A percentile compares a stretch with the other conserved stretches of the same genome.
Evolutionary conservation across 768 basidiomycete species (phyloP).

Genomic region (Naematelia encephala): DNA sequence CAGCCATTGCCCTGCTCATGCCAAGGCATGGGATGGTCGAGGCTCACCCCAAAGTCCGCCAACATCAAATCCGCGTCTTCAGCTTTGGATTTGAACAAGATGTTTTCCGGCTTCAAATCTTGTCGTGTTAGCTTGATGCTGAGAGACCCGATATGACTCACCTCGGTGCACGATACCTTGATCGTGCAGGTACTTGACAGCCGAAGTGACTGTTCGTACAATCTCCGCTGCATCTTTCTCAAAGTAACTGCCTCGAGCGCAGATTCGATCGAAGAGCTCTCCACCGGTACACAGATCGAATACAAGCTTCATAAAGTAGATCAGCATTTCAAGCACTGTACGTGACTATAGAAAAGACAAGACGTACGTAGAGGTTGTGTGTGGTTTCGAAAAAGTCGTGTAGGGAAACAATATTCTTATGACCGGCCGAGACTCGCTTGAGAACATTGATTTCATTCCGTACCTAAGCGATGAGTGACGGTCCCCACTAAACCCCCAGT

Average conservation of each 20-base stretch:
- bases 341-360: background rate
- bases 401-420: constrained; percentile 84
- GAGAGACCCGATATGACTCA: constrained; percentile 41
- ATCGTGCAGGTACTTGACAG: constrained; percentile 87
- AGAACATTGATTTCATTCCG: constrained; percentile 95
- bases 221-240: constrained; percentile 89
- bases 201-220: constrained; percentile 76
- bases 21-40: no score
- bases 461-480: constrained; percentile 61
- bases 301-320: no score
- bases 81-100: constrained; percentile 81
- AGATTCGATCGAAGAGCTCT: constrained; percentile 98
- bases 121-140: background rate
- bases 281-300: constrained; percentile 97
- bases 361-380: constrained; percentile 63
- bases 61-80: constrained; percentile 95
- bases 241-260: constrained; percentile 93
- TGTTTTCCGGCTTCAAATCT: constrained; percentile 97
- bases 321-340: background rate
- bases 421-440: constrained; percentile 86
- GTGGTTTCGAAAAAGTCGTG: constrained; percentile 97
- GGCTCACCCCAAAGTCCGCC: constrained; percentile 88
- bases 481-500: background rate
- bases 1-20: no score
- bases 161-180: constrained; percentile 90